Base-by-base conservation (phyloP, 192 early-diverging fungal species). In the Chytriomyces hyalinus region DNA sequence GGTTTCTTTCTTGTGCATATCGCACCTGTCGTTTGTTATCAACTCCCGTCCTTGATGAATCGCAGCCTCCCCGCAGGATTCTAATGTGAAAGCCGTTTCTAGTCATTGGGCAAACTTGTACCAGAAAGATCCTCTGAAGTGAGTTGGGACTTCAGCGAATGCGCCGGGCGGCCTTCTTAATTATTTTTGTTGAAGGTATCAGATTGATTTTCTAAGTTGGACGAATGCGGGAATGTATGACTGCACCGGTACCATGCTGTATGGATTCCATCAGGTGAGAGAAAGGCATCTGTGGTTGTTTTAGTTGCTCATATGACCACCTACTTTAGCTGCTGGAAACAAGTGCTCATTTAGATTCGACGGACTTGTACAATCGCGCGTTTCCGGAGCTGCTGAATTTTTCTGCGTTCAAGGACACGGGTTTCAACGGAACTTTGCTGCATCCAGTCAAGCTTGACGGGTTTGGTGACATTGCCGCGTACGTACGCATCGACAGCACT, bases 151-250 rank as follows among this genome's bases (percentile, higher is more conserved):
- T 57, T 20, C 53, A n/a, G 0, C 20, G 13, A 20, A 57, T 13
- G 20, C 20, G 53, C 1, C 53, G 4, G 2, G 20, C 15, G 20
- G 53, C 13, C 53, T 57, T 13, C 53, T 57, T 57, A 57, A 2
- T n/a, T 57, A 4, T 13, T n/a, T 57, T n/a, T 57, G 15, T 57
- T 36, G 36, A 36, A 57, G 53, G 47, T 67, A 67, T n/a, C 66
- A 67, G 22, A 46, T 67, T 15, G 43, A 11, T 8, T 67, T 46
- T 44, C 17, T 67, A 15, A 9, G 13, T 6, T 67, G 66, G 66
- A 15, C 66, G 1, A 67, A 67, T 22, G 46, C 17, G 15, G 66
- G 66, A 11, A 43, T 44, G 26, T 67, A 67, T 47, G 66, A 67
- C 44, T 26, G 28, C 11, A 48, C 45, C 4, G 66, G 66, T 15